A percentile compares a stretch with the other conserved stretches of the same genome.
phyloP scores from a whole-genome alignment of 345 rosid genomes.

The Hibiscus trionum region DNA sequence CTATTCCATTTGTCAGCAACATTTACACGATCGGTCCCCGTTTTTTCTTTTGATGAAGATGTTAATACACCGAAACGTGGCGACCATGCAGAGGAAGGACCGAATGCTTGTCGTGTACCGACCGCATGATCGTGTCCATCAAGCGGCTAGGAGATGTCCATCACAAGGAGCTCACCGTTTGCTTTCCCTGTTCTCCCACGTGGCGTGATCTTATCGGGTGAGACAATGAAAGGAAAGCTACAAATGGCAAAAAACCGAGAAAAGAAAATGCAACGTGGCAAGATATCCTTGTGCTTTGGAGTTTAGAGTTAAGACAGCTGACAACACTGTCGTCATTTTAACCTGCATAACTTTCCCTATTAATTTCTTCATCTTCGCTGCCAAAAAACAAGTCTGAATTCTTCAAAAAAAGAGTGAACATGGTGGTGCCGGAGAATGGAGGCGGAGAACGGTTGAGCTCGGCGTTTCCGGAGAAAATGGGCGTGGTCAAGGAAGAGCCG shows the following conservation, averaged over 20 bases:
- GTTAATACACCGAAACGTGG: constrained; percentile 6
- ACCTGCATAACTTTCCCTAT: neutral
- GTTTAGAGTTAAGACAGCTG: neutral
- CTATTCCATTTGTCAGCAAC: neutral
- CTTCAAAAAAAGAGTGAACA: neutral
- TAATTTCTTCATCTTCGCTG: neutral
- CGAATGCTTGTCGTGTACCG: neutral
- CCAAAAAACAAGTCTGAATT: neutral
- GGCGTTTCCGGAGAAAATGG: neutral
- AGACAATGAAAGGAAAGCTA: neutral
- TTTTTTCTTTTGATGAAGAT: no score
- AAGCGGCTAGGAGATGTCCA: neutral
- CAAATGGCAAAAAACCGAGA: neutral
- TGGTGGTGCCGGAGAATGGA: constrained; percentile 16
- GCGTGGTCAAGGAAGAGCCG: neutral
- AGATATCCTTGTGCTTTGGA: neutral
- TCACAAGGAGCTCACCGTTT: neutral
- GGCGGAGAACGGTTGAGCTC: constrained; percentile 12
- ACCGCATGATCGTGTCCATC: constrained; percentile 14
- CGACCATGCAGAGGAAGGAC: constrained; percentile 6
- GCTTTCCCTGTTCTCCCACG: neutral
- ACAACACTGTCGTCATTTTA: neutral
- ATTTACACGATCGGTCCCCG: neutral
- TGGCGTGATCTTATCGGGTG: neutral
- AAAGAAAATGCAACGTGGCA: constrained; percentile 6